Conservation (phyloP, 2,329 filamentous ascomycete species). For the Xylaria polymorpha region DNA sequence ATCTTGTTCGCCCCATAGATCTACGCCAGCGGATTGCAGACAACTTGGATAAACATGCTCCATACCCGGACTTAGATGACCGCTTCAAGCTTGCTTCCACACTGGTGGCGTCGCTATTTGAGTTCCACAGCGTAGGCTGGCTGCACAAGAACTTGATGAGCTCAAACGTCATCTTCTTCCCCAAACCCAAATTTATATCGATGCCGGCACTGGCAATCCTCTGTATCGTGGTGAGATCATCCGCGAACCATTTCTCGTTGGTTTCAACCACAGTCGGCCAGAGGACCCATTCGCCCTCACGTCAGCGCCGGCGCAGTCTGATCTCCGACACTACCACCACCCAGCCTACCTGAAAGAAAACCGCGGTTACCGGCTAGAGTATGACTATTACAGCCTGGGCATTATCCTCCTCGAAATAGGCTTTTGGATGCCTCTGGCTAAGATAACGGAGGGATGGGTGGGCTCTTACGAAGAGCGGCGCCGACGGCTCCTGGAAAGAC, state of each 20-base stretch:
- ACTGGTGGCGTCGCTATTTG: conserved; percentile 10
- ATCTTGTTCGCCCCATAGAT: not conserved
- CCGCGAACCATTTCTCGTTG: conserved; percentile 19
- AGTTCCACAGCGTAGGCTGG: conserved; percentile 29
- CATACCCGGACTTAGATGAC: conserved; percentile 24
- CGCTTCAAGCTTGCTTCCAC: conserved; percentile 17
- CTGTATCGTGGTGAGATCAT: conserved; percentile 3
- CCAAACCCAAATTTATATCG: not conserved
- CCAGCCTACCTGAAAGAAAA: conserved; percentile 8
- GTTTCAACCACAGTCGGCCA: conserved; percentile 27
- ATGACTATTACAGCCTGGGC: conserved; percentile 25
- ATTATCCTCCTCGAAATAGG: conserved; percentile 21
- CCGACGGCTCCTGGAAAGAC: conserved; percentile 6
- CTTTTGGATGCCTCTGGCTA: conserved; percentile 12
- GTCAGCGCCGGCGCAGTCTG: not conserved
- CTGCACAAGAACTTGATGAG: conserved; percentile 20
- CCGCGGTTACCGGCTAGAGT: conserved; percentile 11
- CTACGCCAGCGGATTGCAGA: conserved; percentile 12
- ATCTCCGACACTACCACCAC: conserved; percentile 11
- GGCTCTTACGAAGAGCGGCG: conserved; percentile 14
- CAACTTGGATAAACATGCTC: not conserved
- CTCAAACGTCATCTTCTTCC: conserved; percentile 22
- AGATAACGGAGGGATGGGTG: not conserved
- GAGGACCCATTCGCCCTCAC: conserved; percentile 5
- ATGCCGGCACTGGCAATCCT: not conserved